phyloP scores from a whole-genome alignment of 495 filamentous ascomycete species.

The Annulohypoxylon nitens region DNA sequence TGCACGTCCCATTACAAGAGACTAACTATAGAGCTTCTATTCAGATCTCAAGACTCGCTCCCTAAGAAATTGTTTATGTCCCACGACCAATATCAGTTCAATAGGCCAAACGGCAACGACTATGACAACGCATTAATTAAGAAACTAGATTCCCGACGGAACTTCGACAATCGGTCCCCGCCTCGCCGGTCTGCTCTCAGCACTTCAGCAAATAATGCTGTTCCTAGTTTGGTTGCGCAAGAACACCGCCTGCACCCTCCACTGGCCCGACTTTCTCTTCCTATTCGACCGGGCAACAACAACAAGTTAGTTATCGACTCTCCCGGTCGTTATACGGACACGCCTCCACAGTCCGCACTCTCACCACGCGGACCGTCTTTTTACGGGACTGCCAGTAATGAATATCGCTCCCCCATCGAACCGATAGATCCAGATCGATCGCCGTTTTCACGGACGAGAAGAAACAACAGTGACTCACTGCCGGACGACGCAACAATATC shows the following conservation, averaged over 20 bases:
- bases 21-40: slow-evolving; percentile 34
- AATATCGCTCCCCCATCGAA: slow-evolving; percentile 66
- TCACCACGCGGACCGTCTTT: slow-evolving; percentile 65
- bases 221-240: slow-evolving; percentile 52
- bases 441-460: slow-evolving; percentile 70
- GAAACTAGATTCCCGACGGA: slow-evolving; percentile 75
- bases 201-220: slow-evolving; percentile 62
- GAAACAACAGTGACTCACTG: slow-evolving; percentile 63
- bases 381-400: slow-evolving; percentile 59
- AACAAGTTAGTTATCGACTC: slow-evolving; percentile 57
- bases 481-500: slow-evolving; percentile 56
- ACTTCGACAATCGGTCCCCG: slow-evolving; percentile 66
- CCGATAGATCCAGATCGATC: slow-evolving; percentile 63
- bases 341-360: slow-evolving; percentile 61
- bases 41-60: slow-evolving; percentile 50
- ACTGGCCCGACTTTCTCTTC: slow-evolving; percentile 64
- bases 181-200: slow-evolving; percentile 67
- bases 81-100: slow-evolving; percentile 65
- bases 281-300: slow-evolving; percentile 55
- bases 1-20: slow-evolving; percentile 1
- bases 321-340: slow-evolving; percentile 58
- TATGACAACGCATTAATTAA: slow-evolving; percentile 86
- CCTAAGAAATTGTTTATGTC: slow-evolving; percentile 58
- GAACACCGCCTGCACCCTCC: slow-evolving; percentile 62
- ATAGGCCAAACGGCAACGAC: slow-evolving; percentile 70